phyloP scores from a whole-genome alignment of 2,329 filamentous ascomycete genomes.

The Microsporum ferrugineum region DNA sequence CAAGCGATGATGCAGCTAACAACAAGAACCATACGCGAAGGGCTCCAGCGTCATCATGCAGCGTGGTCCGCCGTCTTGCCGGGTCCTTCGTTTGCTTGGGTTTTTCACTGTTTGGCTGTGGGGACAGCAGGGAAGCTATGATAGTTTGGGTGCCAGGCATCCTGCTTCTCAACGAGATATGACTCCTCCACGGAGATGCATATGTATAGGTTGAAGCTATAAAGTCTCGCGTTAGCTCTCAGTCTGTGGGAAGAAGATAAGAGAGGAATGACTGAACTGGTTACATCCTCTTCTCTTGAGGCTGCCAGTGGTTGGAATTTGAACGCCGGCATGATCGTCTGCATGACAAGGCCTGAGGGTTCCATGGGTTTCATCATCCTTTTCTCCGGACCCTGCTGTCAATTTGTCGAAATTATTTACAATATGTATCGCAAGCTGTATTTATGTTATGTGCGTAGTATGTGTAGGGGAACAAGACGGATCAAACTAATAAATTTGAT shows the following conservation, averaged over 20 bases:
- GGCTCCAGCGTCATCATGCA: slow-evolving; percentile 2
- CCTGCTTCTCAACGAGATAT: neutral
- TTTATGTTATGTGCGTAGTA: too few species aligned
- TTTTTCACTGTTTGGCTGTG: neutral
- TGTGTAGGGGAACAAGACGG: too few species aligned
- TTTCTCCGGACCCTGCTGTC: neutral
- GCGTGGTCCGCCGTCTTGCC: neutral
- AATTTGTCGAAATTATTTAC: too few species aligned
- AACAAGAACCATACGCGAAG: neutral
- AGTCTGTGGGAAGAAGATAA: neutral
- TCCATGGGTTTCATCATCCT: neutral
- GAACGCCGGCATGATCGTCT: neutral
- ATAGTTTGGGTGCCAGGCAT: neutral
- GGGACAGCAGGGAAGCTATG: neutral
- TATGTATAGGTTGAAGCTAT: neutral
- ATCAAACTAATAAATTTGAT: too few species aligned
- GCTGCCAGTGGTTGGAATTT: neutral
- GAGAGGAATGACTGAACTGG: neutral
- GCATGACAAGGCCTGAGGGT: neutral
- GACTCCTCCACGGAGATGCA: neutral
- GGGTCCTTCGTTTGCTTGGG: neutral
- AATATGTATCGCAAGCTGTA: too few species aligned
- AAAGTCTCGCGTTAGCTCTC: neutral
- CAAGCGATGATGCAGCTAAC: neutral
- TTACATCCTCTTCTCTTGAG: neutral